phyloP scores from a whole-genome alignment of 2,329 filamentous ascomycete genomes.

The Teratosphaeria epicoccoides region DNA sequence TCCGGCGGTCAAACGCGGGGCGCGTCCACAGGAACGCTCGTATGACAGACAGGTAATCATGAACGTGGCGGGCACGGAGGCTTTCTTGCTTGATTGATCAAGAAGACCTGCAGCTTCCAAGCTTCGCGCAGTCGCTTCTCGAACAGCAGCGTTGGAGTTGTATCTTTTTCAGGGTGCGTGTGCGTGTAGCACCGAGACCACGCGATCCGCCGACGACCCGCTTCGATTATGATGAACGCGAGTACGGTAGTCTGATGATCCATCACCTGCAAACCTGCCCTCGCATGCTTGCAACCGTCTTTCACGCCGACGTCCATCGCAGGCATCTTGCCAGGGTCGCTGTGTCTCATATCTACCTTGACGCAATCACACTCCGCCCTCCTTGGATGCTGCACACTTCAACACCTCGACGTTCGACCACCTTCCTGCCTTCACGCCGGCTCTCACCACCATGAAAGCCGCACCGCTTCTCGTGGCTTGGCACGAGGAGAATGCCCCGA shows the following conservation, averaged over 20 bases:
- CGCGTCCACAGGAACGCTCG: too few relatives aligned
- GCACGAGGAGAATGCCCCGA: slow-evolving; percentile 94
- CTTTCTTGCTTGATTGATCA: too few relatives aligned
- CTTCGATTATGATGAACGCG: too few relatives aligned
- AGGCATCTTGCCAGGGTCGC: background rate
- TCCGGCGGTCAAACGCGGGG: too few relatives aligned
- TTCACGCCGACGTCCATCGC: background rate
- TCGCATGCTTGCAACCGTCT: background rate
- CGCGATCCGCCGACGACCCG: background rate
- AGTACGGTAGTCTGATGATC: too few relatives aligned
- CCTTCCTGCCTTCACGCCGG: slow-evolving; percentile 1
- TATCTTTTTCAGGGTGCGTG: too few relatives aligned
- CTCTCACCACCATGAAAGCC: slow-evolving; percentile 63
- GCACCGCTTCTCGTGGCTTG: slow-evolving; percentile 94
- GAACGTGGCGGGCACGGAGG: too few relatives aligned
- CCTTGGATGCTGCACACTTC: background rate
- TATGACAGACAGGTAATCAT: too few relatives aligned
- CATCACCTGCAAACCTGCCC: background rate
- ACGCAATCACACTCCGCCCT: background rate
- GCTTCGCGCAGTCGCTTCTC: background rate
- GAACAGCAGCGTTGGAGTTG: background rate
- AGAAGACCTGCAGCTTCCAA: background rate
- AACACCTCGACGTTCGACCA: background rate
- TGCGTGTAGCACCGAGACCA: background rate
- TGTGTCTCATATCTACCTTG: background rate